Base-by-base conservation (phyloP, 108 stramenopile genomes). In the Aureococcus anophagefferens region DNA sequence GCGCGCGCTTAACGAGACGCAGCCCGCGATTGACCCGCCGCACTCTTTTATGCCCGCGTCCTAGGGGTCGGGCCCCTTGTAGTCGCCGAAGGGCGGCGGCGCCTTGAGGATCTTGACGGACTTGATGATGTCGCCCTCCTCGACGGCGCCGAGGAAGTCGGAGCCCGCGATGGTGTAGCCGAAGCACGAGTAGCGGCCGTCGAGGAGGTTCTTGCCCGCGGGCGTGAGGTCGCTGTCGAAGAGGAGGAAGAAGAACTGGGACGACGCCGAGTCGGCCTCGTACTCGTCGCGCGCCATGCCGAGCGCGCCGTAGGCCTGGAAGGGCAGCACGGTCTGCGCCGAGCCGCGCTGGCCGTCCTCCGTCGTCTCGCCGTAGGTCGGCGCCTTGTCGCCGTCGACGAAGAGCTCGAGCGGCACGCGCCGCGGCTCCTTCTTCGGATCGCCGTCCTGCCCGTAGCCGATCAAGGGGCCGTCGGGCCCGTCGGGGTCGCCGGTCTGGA, bases 201-300 rank as follows among this genome's bases (percentile, higher is more conserved):
- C 96, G 64, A 97, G 77, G 0, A 97, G 86, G 84, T 97, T 97
- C 82, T 97, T 97, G 34, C 96, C 96, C n/a, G 94, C 96, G 25
- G 96, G 96, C 14, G 96, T 97, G 51, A 97, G 84, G 86, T 97
- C 96, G 28, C 89, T 90, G 77, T 97, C 94, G 78, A 97, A 97
- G 63, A 97, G 81, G 68, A 97, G 77, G 92, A 92, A 97, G 78
- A 97, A 97, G 83, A 95, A 95, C 82, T 97, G 96, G 71, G 86
- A 87, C 45, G 87, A 88, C 40, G 94, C 96, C 13, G 89, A 84
- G 71, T 97, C 94, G 30, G 91, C 77, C 62, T 94, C 96, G 76
- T 93, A 94, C 70, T 97, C 96, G 35, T 93, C 90, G 33, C 96
- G 80, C 0, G 96, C 96, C 96, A 94, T 95, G 64, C 96, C 96